Conservation (phyloP, 768 basidiomycete species). For the Phaeolepiota aurea region DNA sequence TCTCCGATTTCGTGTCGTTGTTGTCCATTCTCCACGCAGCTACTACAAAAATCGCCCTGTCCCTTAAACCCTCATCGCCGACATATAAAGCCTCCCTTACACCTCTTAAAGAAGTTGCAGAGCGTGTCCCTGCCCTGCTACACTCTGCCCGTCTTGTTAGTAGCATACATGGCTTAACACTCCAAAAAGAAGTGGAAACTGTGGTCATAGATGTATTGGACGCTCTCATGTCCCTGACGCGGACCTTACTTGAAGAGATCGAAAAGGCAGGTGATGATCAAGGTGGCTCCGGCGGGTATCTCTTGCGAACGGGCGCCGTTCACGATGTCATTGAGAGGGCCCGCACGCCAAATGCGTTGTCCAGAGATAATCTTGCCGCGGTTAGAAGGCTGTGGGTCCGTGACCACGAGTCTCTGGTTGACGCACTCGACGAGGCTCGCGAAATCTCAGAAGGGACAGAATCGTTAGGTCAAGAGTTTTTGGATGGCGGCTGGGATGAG, state of each 20-base stretch:
- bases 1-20: conserved; percentile 48
- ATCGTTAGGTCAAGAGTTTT: conserved; percentile 21
- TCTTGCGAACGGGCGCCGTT: conserved; percentile 48
- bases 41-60: conserved; percentile 54
- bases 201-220: conserved; percentile 33
- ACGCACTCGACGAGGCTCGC: conserved; percentile 50
- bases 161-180: conserved; percentile 33
- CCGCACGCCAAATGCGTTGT: conserved; percentile 37
- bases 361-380: conserved; percentile 48
- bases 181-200: conserved; percentile 33
- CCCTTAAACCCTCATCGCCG: conserved; percentile 50
- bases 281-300: conserved; percentile 34
- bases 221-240: conserved; percentile 33
- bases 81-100: conserved; percentile 40
- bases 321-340: conserved; percentile 53
- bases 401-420: conserved; percentile 50
- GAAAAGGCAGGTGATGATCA: conserved; percentile 6
- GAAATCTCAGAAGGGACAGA: conserved; percentile 40
- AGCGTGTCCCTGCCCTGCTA: conserved; percentile 37
- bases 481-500: conserved; percentile 60
- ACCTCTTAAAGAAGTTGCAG: conserved; percentile 45
- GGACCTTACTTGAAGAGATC: conserved; percentile 29
- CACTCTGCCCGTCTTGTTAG: conserved; percentile 42
- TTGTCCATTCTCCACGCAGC: conserved; percentile 48
- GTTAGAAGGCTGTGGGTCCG: conserved; percentile 42